Conservation (phyloP, 495 filamentous ascomycete species). For the Collariella sp. region DNA sequence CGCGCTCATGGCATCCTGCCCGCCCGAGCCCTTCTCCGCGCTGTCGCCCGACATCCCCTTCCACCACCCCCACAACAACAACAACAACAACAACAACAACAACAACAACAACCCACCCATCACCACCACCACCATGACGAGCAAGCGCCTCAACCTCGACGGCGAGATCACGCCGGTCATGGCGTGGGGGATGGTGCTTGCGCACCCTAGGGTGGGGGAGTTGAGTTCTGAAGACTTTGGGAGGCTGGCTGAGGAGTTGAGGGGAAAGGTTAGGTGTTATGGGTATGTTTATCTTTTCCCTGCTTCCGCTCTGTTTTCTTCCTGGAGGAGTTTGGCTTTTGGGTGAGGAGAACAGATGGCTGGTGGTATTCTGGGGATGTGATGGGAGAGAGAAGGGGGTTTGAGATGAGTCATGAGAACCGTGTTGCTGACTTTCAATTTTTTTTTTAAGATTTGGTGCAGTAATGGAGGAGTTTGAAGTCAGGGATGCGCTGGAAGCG, state of each 20-base stretch:
- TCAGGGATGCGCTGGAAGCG: slow-evolving; percentile 72
- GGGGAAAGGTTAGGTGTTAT: slow-evolving; percentile 81
- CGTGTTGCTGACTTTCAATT: slow-evolving; percentile 10
- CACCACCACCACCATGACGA: slow-evolving; percentile 38
- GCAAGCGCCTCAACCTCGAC: slow-evolving; percentile 73
- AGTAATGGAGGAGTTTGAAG: slow-evolving; percentile 85
- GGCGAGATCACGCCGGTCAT: slow-evolving; percentile 96
- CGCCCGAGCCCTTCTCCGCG: slow-evolving; percentile 50
- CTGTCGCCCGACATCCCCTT: slow-evolving; percentile 43
- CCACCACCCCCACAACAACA: background rate
- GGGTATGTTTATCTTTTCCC: slow-evolving; percentile 53
- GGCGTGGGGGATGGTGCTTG: slow-evolving; percentile 77
- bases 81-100: background rate
- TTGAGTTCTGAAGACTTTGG: slow-evolving; percentile 63
- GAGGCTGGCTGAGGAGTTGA: slow-evolving; percentile 61
- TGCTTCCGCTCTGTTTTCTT: background rate
- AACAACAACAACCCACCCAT: background rate
- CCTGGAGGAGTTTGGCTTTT: background rate
- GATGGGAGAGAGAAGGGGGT: too few species aligned
- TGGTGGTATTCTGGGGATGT: too few species aligned
- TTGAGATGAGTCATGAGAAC: too few species aligned
- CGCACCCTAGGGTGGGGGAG: slow-evolving; percentile 56
- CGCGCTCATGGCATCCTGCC: slow-evolving; percentile 82
- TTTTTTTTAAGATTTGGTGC: slow-evolving; percentile 57
- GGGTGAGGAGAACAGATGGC: background rate